These are phyloP conservation scores for Chiua virens DNA, from an alignment of 768 basidiomycete species.

Conservation along the genomic window DNA sequence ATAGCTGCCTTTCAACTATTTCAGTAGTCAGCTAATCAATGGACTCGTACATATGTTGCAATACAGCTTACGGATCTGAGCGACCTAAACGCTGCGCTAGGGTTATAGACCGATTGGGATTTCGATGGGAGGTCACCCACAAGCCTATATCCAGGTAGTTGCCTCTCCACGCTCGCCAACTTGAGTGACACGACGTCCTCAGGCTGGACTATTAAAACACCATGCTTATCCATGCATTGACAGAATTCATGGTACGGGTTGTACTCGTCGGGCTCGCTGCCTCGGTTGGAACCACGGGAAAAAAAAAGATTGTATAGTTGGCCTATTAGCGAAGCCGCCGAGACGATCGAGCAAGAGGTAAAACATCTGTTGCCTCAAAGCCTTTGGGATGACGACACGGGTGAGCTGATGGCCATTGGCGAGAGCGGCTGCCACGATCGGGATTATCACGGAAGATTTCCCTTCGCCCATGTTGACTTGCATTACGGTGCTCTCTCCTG, in stretches of 20 bases:
- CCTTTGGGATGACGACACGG: conserved; percentile 47
- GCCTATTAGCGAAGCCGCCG: conserved; percentile 42
- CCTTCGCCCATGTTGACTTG: conserved; percentile 64
- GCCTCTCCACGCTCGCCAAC: conserved; percentile 40
- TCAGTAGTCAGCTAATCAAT: too few species aligned
- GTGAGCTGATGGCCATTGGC: conserved; percentile 42
- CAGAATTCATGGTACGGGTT: too few species aligned
- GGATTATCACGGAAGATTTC: conserved; percentile 46
- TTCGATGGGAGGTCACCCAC: conserved; percentile 14
- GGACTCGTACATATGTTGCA: too few species aligned
- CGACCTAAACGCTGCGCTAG: too few species aligned
- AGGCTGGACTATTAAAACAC: conserved; percentile 46
- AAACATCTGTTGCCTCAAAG: conserved; percentile 45
- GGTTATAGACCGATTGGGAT: too few species aligned
- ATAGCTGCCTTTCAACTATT: too few species aligned
- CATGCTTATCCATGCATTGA: conserved; percentile 34
- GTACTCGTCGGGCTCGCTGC: too few species aligned
- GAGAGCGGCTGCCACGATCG: conserved; percentile 39
- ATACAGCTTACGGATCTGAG: too few species aligned
- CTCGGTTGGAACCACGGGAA: conserved; percentile 34
- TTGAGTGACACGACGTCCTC: conserved; percentile 52
- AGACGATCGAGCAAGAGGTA: conserved; percentile 41
- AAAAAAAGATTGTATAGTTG: conserved; percentile 49
- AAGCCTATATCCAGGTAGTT: conserved; percentile 14
- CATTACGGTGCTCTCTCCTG: conserved; percentile 34